A percentile compares a stretch with the other conserved stretches of the same genome.
Evolutionary conservation across 108 stramenopile genomes (phyloP).

Genomic region (Epithemia pelagica): DNA sequence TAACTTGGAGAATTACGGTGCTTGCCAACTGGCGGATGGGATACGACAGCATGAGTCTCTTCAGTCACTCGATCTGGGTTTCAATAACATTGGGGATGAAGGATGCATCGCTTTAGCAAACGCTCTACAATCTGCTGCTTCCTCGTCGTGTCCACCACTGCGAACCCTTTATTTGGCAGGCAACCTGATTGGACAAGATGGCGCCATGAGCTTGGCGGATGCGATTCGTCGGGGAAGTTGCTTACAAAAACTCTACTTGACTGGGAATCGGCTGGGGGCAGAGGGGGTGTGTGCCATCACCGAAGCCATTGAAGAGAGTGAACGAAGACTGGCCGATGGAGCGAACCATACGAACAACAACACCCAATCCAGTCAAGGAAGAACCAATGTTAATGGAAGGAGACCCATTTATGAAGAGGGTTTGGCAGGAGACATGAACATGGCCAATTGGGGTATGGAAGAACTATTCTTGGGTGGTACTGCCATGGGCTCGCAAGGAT

Average conservation of each 20-base stretch:
- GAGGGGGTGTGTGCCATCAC: slow-evolving; percentile 66
- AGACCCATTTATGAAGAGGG: not conserved
- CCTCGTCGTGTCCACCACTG: not conserved
- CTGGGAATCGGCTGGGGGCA: slow-evolving; percentile 66
- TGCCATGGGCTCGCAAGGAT: slow-evolving; percentile 53
- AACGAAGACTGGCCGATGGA: slow-evolving; percentile 4
- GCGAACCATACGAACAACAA: not conserved
- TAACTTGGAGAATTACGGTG: slow-evolving; percentile 60
- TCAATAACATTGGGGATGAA: slow-evolving; percentile 77
- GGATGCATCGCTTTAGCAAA: slow-evolving; percentile 61
- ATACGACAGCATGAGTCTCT: slow-evolving; percentile 53
- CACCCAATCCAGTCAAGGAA: not conserved
- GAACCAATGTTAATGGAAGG: not conserved
- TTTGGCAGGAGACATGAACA: not conserved
- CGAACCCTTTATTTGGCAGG: slow-evolving; percentile 72
- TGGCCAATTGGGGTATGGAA: slow-evolving; percentile 31
- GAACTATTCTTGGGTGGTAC: slow-evolving; percentile 78
- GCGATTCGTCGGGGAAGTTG: slow-evolving; percentile 47
- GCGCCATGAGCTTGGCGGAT: slow-evolving; percentile 61
- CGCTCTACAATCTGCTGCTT: slow-evolving; percentile 32
- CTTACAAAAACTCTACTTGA: slow-evolving; percentile 61
- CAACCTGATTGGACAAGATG: slow-evolving; percentile 58
- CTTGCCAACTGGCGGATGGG: slow-evolving; percentile 32
- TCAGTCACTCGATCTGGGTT: slow-evolving; percentile 65
- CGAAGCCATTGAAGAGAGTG: slow-evolving; percentile 62